Evolutionary conservation across 2,329 filamentous ascomycete genomes (phyloP), one percentile per base, ranked within the genome.

Genomic region (Aspergillus glaucus): DNA sequence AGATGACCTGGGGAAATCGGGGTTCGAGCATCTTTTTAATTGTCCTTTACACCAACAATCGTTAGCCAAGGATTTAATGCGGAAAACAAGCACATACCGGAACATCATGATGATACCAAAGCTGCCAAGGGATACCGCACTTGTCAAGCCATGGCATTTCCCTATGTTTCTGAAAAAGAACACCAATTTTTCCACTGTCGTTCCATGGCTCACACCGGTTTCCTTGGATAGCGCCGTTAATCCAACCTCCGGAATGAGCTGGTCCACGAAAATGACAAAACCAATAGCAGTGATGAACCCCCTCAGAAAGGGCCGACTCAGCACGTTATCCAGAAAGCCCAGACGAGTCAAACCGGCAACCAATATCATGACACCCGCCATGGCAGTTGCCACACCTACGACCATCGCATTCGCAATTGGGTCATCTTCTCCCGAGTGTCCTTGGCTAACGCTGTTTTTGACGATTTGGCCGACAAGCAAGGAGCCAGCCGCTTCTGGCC

Each of bases 211-310:
- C 2, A 90, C 78, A 2, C 75, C 73, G 2, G 68, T 64, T 14
- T 85, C 71, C 46, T 81, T 82, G 0, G 90, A 88, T 15, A 82
- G 69, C 1, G 77, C 72, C 34, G 77, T 78, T 19, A 98, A 77
- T 0, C 93, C 93, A 60, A 95, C 79, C 68, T 97, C 90, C 0
- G 92, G 91, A 46, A 96, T 87, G 41, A 95, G 74, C 70, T 98
- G 93, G 66, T 97, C 93, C 32, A 97, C 88, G 36, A 94, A 83
- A 64, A 98, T 97, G 55, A 97, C 91, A 48, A 96, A 88, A 44
- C 93, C 93, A 64, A 98, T 94, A 45, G 93, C 93, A 49, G 88
- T 95, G 70, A 98, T 96, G 72, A 98, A 98, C 1, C 93, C 93
- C 51, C 93, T 79, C 48, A 97, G 72, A 60, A 98, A 97, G 1